Evolutionary conservation across 495 filamentous ascomycete species (phyloP), one percentile per base, ranked within the genome.

Genomic region (Penicillium samsonianum): DNA sequence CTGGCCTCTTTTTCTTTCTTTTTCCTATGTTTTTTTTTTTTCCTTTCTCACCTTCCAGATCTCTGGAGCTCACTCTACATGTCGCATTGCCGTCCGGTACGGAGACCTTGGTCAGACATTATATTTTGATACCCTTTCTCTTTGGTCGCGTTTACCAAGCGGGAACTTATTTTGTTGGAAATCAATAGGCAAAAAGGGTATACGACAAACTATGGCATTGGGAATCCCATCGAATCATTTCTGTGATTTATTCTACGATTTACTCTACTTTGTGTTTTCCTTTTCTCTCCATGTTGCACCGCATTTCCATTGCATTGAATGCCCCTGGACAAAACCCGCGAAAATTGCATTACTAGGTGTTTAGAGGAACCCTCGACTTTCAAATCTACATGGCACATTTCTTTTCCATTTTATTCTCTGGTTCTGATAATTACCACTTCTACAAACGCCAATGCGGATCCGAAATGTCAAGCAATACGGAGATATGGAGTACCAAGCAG

Each of bases 41-140:
- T 52, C 46, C 31, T 60, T 47, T 17, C 35, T 17, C 16, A 3
- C 40, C 51, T 60, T 57, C 42, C 48, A 17, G 26, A 3, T 47
- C 44, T 38, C 54, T 55, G 49, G 52, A 50, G 53, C 52, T 53
- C 56, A 30, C 43, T 42, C 42, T 44, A 57, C 40, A 46, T 58
- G 57, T 56, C 42, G 12, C 48, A 42, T 41, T 44, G 47, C 41
- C 56, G 50, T 50, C 41, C 40, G 55, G 55, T 44, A 58, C 48
- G 52, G 52, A 49, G 48, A 49, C 56, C 41, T 41, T 50, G 38
- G 55, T 61, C 51, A 53, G 67, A 67, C 59, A 60, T 62, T 48
- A 62, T 55, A 53, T 61, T 53, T 70, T 67, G 67, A 70, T 70
- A 70, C 67, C 67, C 67, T 66, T 61, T 59, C 43, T 55, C 48